These are phyloP conservation scores for Penicillium cinerascens DNA, from an alignment of 495 filamentous ascomycete species.

Conservation along the genomic window DNA sequence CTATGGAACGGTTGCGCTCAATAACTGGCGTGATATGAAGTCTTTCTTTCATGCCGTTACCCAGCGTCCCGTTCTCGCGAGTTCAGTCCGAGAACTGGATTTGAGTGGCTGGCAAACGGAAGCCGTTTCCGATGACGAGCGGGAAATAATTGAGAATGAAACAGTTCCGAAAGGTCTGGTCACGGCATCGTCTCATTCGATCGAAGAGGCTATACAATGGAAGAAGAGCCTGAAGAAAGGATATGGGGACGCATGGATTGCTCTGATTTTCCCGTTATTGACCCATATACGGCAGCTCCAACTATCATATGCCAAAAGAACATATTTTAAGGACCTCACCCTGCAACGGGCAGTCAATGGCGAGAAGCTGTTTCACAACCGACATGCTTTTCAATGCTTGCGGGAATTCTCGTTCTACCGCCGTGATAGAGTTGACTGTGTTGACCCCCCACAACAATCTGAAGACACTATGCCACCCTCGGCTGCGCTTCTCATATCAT, in stretches of 20 bases:
- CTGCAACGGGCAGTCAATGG: constrained; percentile 20
- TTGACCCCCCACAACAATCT: neutral
- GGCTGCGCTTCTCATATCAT: constrained; percentile 15
- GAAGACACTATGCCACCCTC: neutral
- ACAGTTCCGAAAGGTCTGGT: constrained; percentile 11
- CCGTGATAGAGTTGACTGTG: constrained; percentile 6
- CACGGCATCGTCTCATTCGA: constrained; percentile 12
- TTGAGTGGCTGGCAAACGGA: constrained; percentile 20
- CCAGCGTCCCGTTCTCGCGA: constrained; percentile 22
- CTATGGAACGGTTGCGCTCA: constrained; percentile 21
- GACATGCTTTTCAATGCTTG: constrained; percentile 17
- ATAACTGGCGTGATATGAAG: constrained; percentile 13
- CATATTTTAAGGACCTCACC: constrained; percentile 19
- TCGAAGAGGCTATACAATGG: constrained; percentile 26
- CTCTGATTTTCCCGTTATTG: constrained; percentile 25
- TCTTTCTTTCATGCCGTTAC: constrained; percentile 26
- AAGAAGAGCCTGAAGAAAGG: constrained; percentile 19
- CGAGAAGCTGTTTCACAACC: constrained; percentile 18
- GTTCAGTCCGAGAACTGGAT: constrained; percentile 24
- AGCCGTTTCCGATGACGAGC: constrained; percentile 2
- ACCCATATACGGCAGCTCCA: constrained; percentile 26
- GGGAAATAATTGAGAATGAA: neutral
- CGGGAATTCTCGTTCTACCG: constrained; percentile 22
- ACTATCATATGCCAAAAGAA: constrained; percentile 19
- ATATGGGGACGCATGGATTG: constrained; percentile 31